phyloP scores from a whole-genome alignment of 106 monocot species.

The Dendrobium catenatum region DNA sequence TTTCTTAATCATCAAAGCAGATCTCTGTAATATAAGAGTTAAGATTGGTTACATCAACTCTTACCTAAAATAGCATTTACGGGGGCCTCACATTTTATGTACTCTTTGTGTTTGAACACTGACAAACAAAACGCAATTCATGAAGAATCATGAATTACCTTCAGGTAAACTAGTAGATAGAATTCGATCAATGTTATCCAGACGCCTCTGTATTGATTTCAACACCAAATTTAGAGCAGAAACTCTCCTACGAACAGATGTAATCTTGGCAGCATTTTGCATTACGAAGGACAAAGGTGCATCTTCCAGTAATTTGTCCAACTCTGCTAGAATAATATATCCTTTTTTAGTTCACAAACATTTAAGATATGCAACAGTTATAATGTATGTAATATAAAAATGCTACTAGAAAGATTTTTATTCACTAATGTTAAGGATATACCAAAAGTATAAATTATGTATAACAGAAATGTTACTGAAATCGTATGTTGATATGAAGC shows the following conservation, averaged over 20 bases:
- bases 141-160: conserved; percentile 13
- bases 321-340: conserved; percentile 31
- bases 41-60: background rate
- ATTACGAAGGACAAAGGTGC: conserved; percentile 75
- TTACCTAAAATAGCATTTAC: background rate
- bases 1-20: background rate
- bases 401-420: background rate
- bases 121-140: background rate
- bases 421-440: background rate
- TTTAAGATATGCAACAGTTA: background rate
- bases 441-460: background rate
- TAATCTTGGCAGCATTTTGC: conserved; percentile 88
- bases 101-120: background rate
- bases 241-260: conserved; percentile 70
- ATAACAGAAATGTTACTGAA: background rate
- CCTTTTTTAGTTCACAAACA: background rate
- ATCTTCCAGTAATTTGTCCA: conserved; percentile 87
- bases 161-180: conserved; percentile 41
- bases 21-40: background rate
- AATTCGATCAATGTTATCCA: conserved; percentile 80
- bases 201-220: conserved; percentile 76
- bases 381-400: background rate
- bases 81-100: background rate
- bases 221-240: conserved; percentile 63
- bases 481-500: background rate